Conservation (phyloP, 2,329 filamentous ascomycete species). For the Aaosphaeria pasadenensis region DNA sequence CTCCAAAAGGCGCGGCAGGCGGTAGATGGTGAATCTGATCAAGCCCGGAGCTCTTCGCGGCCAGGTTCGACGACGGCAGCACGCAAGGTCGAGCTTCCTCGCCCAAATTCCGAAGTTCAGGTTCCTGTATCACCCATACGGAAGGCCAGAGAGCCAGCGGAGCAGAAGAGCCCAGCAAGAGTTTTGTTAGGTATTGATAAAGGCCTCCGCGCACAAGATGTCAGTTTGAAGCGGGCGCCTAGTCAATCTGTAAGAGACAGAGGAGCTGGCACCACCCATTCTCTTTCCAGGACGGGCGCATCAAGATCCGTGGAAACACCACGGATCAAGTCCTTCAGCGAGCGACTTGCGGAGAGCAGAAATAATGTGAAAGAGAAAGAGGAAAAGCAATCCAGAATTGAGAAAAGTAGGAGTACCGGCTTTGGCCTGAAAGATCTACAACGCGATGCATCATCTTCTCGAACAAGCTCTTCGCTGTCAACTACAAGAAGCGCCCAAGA, state of each 20-base stretch:
- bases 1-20: slow-evolving; percentile 60
- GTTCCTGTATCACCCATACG: slow-evolving; percentile 72
- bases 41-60: slow-evolving; percentile 20
- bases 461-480: slow-evolving; percentile 25
- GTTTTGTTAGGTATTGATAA: slow-evolving; percentile 87
- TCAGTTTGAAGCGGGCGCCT: slow-evolving; percentile 77
- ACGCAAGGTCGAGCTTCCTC: slow-evolving; percentile 19
- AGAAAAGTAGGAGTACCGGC: slow-evolving; percentile 39
- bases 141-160: slow-evolving; percentile 44
- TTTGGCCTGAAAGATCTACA: slow-evolving; percentile 36
- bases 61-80: slow-evolving; percentile 21
- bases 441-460: slow-evolving; percentile 21
- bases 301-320: slow-evolving; percentile 17
- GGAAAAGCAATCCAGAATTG: slow-evolving; percentile 44
- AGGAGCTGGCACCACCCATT: slow-evolving; percentile 2
- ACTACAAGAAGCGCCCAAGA: slow-evolving; percentile 17
- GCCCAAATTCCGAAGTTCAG: slow-evolving; percentile 51
- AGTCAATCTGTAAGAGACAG: slow-evolving; percentile 13
- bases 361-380: slow-evolving; percentile 41
- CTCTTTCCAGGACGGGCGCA: slow-evolving; percentile 43
- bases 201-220: slow-evolving; percentile 72
- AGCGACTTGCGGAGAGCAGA: slow-evolving; percentile 72
- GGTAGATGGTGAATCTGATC: slow-evolving; percentile 20
- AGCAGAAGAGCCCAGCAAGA: slow-evolving; percentile 73
- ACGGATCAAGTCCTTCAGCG: slow-evolving; percentile 68